Evolutionary conservation across 192 early-diverging fungal species (phyloP), one percentile per base, ranked within the genome.

Genomic region (Cetraspora pellucida): DNA sequence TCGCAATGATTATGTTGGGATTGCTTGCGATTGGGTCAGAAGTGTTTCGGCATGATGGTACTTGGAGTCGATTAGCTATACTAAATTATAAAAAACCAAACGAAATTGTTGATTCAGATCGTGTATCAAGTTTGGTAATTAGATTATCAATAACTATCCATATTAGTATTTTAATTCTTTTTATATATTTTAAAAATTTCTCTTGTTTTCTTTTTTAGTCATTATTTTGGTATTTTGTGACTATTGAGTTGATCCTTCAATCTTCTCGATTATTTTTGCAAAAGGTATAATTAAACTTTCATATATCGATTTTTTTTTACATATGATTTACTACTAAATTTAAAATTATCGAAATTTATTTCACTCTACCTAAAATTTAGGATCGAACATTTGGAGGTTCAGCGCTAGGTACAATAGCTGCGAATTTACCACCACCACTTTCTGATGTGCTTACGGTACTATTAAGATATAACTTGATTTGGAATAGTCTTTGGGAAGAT

Each of bases 151-250:
- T 23, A 59, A 14, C 58, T 27, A 10, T 60, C 7, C 59, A 25
- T 27, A 8, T 52, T 27, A 1, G 8, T 7, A 71, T 23, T 71
- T 55, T 52, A 49, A 13, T 4, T 19, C 21, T 43, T 17, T 1
- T 21, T n/a, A 2, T 45, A 43, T 25, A 5, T 25, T 6, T 55
- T 65, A 2, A 17, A 37, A 65, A 37, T 57, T 21, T 17, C 45
- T 23, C 13, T 30, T 45, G 8, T 75, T 47, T 30, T 23, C 67
- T 37, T 69, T 43, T 10, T 16, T 72, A 85, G 85, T 80, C 86
- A 13, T 58, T 85, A 55, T 89, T 89, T 78, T 89, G 87, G 87
- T 89, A 89, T 65, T 89, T 87, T 83, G 65, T 83, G 3, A 85
- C 84, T 8, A 63, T 85, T 58, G 84, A 89, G 61, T 37, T 89